Conservation (phyloP, 768 basidiomycete genomes). For the Amanita pseudoporphyria region DNA sequence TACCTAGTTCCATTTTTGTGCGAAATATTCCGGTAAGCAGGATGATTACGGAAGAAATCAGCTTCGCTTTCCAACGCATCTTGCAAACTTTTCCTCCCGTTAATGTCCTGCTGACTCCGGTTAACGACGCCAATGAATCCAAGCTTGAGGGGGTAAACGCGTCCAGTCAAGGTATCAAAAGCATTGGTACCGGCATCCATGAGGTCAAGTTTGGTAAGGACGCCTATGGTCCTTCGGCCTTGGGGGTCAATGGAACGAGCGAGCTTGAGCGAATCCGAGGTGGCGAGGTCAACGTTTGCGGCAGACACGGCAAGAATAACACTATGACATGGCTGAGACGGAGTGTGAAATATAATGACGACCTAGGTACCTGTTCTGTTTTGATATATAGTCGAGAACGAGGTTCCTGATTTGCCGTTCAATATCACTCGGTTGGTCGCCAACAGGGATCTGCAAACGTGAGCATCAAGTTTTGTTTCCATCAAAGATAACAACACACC, state of each 20-base stretch:
- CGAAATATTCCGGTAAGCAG: slow-evolving; percentile 90
- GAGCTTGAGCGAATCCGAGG: slow-evolving; percentile 95
- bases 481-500: slow-evolving; percentile 25
- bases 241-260: slow-evolving; percentile 94
- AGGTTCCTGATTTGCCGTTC: slow-evolving; percentile 92
- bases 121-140: slow-evolving; percentile 99
- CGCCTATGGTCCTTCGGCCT: slow-evolving; percentile 92
- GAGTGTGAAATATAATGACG: background rate
- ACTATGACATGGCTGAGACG: slow-evolving; percentile 26
- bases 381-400: slow-evolving; percentile 93
- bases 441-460: slow-evolving; percentile 70
- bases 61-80: slow-evolving; percentile 80
- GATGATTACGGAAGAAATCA: slow-evolving; percentile 86
- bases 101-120: slow-evolving; percentile 96
- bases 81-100: slow-evolving; percentile 70
- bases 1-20: slow-evolving; percentile 98
- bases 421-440: slow-evolving; percentile 97
- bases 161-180: slow-evolving; percentile 39
- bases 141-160: slow-evolving; percentile 95
- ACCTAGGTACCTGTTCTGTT: slow-evolving; percentile 77
- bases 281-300: slow-evolving; percentile 97
- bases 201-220: slow-evolving; percentile 93
- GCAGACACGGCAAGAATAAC: slow-evolving; percentile 96
- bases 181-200: slow-evolving; percentile 99
- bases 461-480: background rate